These are phyloP conservation scores for Metschnikowia continentalis DNA, from an alignment of 805 yeast genomes.

Conservation along the genomic window DNA sequence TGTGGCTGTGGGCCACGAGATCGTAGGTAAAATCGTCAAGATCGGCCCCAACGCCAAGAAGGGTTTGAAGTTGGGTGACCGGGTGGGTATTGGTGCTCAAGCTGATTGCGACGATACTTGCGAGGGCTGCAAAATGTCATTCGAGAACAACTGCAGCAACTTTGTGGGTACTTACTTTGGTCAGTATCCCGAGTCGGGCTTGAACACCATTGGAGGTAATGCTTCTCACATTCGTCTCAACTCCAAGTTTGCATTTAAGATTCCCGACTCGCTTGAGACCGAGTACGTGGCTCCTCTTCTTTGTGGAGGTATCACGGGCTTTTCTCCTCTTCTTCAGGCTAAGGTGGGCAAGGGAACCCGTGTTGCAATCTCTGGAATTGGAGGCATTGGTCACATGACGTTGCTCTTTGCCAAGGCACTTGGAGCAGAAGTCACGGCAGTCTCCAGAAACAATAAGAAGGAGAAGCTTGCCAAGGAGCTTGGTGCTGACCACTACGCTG, in stretches of 20 bases:
- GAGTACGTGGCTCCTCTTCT: constrained; percentile 18
- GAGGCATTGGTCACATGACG: constrained; percentile 68
- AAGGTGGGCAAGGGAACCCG: constrained; percentile 25
- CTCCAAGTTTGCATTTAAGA: constrained; percentile 18
- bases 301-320: constrained; percentile 21
- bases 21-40: constrained; percentile 18
- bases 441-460: constrained; percentile 49
- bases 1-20: constrained; percentile 27
- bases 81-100: constrained; percentile 81
- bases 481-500: constrained; percentile 46
- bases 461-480: constrained; percentile 48
- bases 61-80: constrained; percentile 56
- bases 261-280: constrained; percentile 15
- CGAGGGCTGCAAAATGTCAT: constrained; percentile 9
- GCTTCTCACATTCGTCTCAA: constrained; percentile 16
- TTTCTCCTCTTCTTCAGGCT: constrained; percentile 19
- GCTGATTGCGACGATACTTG: constrained; percentile 15
- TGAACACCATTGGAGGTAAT: constrained; percentile 16
- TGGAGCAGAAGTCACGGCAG: constrained; percentile 60
- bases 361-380: constrained; percentile 61
- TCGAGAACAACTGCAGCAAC: constrained; percentile 15
- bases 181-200: constrained; percentile 11
- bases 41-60: constrained; percentile 17
- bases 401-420: constrained; percentile 55
- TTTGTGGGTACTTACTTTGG: constrained; percentile 13